Conservation (phyloP, 176 grass and related monocot species). For the Leersia perrieri region DNA sequence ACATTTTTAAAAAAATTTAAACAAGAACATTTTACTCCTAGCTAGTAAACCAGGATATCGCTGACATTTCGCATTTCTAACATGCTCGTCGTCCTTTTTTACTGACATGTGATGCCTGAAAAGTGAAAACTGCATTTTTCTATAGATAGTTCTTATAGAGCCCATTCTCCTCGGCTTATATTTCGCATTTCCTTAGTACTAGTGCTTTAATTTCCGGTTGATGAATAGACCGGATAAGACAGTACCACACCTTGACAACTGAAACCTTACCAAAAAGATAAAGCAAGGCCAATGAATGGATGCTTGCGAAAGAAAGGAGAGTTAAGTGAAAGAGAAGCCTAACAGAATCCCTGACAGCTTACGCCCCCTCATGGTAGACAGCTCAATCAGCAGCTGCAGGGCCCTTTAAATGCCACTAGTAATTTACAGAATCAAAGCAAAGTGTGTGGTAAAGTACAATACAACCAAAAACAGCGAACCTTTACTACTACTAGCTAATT, state of each 20-base stretch:
- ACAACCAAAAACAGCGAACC: constrained; percentile 41
- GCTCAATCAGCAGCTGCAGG: constrained; percentile 23
- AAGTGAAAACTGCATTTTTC: background rate
- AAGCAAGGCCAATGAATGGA: constrained; percentile 5
- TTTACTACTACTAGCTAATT: background rate
- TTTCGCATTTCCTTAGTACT: background rate
- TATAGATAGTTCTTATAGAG: background rate
- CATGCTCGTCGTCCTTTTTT: background rate
- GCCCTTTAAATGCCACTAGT: constrained; percentile 17
- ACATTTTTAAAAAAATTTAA: background rate
- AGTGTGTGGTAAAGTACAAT: constrained; percentile 28
- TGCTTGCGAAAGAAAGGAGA: background rate
- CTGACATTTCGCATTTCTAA: background rate
- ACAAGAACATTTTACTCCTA: background rate
- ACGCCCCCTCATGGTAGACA: constrained; percentile 18
- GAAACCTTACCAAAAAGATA: constrained; percentile 19
- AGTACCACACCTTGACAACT: background rate
- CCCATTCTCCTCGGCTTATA: background rate
- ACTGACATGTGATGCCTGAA: background rate
- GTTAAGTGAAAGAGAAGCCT: constrained; percentile 37
- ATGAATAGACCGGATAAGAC: constrained; percentile 11
- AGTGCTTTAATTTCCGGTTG: background rate
- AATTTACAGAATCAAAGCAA: constrained; percentile 24
- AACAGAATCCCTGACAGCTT: constrained; percentile 21
- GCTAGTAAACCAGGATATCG: background rate